Conservation (phyloP, 192 early-diverging fungal genomes). For the Jimgerdemannia lactiflua region DNA sequence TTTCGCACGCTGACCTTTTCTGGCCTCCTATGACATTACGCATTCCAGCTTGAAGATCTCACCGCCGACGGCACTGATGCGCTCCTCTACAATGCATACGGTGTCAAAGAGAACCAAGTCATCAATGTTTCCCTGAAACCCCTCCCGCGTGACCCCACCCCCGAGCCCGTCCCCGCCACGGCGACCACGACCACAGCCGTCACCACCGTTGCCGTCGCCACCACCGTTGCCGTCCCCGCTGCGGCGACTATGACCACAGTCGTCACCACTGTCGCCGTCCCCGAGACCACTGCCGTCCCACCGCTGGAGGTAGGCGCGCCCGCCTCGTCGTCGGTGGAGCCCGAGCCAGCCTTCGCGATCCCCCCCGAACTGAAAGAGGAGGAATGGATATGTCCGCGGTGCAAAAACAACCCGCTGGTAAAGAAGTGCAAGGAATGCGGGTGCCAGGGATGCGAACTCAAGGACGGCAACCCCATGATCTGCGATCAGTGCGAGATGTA, state of each 20-base stretch:
- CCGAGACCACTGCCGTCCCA: neutral
- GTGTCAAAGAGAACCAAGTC: neutral
- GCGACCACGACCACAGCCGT: neutral
- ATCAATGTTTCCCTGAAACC: neutral
- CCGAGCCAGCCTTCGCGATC: neutral
- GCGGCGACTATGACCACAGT: conserved; percentile 1
- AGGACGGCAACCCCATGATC: conserved; percentile 51
- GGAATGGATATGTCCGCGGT: conserved; percentile 1
- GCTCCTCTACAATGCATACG: neutral
- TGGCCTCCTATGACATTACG: neutral
- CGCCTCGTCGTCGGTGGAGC: neutral
- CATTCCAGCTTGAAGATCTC: conserved; percentile 4
- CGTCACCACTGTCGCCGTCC: conserved; percentile 1
- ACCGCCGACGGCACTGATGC: neutral
- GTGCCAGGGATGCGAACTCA: conserved; percentile 45
- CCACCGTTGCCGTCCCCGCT: neutral
- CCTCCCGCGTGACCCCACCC: neutral
- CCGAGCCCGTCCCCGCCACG: neutral
- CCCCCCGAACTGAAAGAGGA: neutral
- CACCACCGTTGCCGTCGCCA: too few species aligned
- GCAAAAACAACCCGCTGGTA: conserved; percentile 5
- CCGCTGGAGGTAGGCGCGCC: neutral
- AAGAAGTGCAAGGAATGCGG: conserved; percentile 46
- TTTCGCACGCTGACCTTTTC: neutral
- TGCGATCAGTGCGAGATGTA: conserved; percentile 60